phyloP scores from a whole-genome alignment of 2,329 filamentous ascomycete genomes.

The Ustulina deusta region DNA sequence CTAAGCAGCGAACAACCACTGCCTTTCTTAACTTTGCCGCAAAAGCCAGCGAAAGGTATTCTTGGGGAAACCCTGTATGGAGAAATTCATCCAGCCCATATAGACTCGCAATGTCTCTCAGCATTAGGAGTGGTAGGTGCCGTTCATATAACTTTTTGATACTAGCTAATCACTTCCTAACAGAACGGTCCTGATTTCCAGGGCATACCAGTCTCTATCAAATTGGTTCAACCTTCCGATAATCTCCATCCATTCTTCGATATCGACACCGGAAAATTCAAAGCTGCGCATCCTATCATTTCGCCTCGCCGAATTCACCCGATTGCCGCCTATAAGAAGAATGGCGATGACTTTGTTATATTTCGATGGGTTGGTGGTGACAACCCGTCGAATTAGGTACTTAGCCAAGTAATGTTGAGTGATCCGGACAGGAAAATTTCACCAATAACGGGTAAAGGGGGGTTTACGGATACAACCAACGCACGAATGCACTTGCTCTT shows the following conservation, averaged over 20 bases:
- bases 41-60: not conserved
- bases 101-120: conserved; percentile 14
- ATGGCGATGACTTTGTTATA: conserved; percentile 14
- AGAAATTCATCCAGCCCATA: conserved; percentile 29
- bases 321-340: conserved; percentile 22
- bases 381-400: not conserved
- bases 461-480: no score
- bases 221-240: conserved; percentile 14
- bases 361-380: conserved; percentile 15
- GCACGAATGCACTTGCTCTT: no score
- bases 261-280: conserved; percentile 25
- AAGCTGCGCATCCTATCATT: conserved; percentile 21
- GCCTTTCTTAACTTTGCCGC: conserved; percentile 2
- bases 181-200: conserved; percentile 6
- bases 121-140: conserved; percentile 17
- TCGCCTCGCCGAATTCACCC: not conserved
- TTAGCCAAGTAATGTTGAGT: not conserved
- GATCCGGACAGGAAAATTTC: no score
- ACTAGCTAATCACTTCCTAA: conserved; percentile 10
- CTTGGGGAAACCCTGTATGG: conserved; percentile 10
- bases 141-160: not conserved
- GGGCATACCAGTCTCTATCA: conserved; percentile 16
- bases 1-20: conserved; percentile 17
- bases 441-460: no score
- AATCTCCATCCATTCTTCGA: conserved; percentile 16